Base-by-base conservation (phyloP, 805 yeast genomes). In the Zygotorulaspora sp. region DNA sequence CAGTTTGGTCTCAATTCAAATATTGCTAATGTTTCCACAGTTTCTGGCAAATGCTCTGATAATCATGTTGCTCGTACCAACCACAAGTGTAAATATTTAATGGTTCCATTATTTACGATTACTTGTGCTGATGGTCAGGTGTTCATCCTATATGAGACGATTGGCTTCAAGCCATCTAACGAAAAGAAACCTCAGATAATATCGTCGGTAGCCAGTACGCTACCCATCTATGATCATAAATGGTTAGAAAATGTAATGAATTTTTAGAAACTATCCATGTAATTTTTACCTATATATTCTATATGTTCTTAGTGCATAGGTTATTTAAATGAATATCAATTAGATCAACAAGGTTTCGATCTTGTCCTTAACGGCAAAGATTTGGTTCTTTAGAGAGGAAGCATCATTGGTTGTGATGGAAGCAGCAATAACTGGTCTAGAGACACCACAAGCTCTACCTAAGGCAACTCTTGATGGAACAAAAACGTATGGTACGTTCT, bases 361-460 rank as follows among this genome's bases (percentile, higher is more conserved):
- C 84, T 90, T 89, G 76, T 92, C 97, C 86, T 92, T 92, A 71
- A 90, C 88, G 64, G 85, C 85, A 71, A 84, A 88, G 72, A 92
- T 86, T 77, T 90, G 97, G 78, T 74, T 86, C 78, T 88, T 88
- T 74, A 92, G 85, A 61, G 96, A 84, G 57, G 97, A 88, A 60
- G 96, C 95, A 64, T 92, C 99, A 73, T 92, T 92, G 53, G 97
- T 80, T 66, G 99, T 92, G 65, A 92, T 92, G 48, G 95, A 83
- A 50, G 97, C 97, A 63, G 98, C 95, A 66, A 92, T 90, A 45
- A 92, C 99, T 53, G 97, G 97, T 78, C 99, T 85, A 41, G 97
- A 87, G 49, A 92, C 98, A 74, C 99, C 99, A 75, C 98, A 92
- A 60, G 98, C 97, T 76, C 99, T 86, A 68, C 99, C 99, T 59